These are phyloP conservation scores for Eimeria nieschulzi DNA, from an alignment of 169 alveolate species.

Conservation along the genomic window DNA sequence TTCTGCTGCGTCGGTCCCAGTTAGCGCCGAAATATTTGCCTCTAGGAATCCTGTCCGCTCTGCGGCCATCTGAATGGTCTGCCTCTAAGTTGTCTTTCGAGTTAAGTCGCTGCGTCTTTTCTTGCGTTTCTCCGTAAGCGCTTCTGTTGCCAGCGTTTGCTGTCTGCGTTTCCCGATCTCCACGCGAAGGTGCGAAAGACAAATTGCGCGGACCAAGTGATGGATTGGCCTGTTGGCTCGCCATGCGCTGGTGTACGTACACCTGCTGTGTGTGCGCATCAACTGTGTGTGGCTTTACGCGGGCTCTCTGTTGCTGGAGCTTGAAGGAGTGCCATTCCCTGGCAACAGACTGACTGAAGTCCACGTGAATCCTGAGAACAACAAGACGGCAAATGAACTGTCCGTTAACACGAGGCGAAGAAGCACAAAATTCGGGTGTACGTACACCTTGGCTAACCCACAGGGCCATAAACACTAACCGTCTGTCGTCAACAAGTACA, in stretches of 20 bases:
- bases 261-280: no score
- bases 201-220: background rate
- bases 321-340: slow-evolving; percentile 27
- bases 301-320: background rate
- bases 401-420: background rate
- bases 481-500: slow-evolving; percentile 94
- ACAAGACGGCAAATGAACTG: background rate
- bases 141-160: no score
- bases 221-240: no score
- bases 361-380: slow-evolving; percentile 71
- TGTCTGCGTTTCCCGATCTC: background rate
- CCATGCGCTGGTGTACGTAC: no score
- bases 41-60: no score
- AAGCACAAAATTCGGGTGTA: background rate
- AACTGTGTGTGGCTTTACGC: no score
- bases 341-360: slow-evolving; percentile 71
- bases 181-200: background rate
- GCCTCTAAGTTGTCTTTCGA: background rate
- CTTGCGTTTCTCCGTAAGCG: no score
- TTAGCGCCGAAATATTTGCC: no score
- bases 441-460: background rate
- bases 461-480: slow-evolving; percentile 1
- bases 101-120: no score
- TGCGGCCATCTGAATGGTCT: no score
- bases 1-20: slow-evolving; percentile 39